phyloP scores from a whole-genome alignment of 306 rosid genomes.

The Rosa multiflora region DNA sequence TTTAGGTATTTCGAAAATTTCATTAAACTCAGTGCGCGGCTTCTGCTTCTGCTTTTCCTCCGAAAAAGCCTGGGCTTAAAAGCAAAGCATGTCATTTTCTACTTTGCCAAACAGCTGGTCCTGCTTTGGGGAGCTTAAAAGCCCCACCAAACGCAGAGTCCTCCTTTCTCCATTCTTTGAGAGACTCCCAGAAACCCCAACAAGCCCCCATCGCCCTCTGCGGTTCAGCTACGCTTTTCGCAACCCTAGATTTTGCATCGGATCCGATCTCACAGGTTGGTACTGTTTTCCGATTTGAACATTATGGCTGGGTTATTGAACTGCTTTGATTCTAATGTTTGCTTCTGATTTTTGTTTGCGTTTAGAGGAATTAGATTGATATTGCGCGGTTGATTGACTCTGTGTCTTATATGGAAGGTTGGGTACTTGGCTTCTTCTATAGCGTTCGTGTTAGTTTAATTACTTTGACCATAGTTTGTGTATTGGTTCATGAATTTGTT shows the following conservation, averaged over 20 bases:
- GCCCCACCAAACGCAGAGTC: background rate
- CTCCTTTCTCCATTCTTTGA: background rate
- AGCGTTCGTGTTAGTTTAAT: no score
- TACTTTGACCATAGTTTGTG: background rate
- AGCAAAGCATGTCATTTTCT: no score
- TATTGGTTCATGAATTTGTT: background rate
- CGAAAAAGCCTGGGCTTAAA: no score
- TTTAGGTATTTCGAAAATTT: no score
- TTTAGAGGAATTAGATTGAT: background rate
- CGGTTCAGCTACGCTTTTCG: conserved; percentile 30
- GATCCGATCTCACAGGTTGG: conserved; percentile 18
- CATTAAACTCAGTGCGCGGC: no score
- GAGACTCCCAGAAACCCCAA: conserved; percentile 47
- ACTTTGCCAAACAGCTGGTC: no score
- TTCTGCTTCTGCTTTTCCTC: no score
- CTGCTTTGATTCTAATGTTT: background rate
- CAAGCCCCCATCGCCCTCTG: conserved; percentile 11
- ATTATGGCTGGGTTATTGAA: background rate
- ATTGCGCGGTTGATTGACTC: background rate
- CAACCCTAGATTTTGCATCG: conserved; percentile 13
- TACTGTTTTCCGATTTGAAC: conserved; percentile 23
- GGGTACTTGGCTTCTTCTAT: background rate
- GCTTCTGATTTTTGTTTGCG: background rate
- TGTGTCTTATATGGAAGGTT: background rate
- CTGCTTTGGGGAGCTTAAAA: no score